Conservation (phyloP, 805 yeast genomes). For the Cyberlindnera euphorbiae region DNA sequence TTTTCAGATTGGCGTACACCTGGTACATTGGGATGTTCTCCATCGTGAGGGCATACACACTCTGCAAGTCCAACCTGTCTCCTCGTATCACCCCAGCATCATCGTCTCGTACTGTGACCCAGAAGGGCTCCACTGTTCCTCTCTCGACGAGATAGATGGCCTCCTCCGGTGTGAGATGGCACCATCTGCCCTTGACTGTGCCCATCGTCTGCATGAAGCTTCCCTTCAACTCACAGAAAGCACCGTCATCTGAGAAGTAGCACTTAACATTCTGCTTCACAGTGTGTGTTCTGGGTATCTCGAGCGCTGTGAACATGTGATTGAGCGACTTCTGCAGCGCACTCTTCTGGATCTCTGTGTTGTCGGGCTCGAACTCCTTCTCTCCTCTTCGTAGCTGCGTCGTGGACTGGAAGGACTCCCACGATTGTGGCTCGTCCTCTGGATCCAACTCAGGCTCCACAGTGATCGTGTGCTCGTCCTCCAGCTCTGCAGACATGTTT, state of each 20-base stretch:
- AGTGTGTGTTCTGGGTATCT: constrained; percentile 41
- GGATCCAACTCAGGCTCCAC: constrained; percentile 12
- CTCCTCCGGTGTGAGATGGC: constrained; percentile 62
- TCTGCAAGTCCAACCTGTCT: constrained; percentile 50
- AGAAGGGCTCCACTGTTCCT: constrained; percentile 53
- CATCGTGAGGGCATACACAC: constrained; percentile 52
- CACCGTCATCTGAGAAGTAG: constrained; percentile 42
- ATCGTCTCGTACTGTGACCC: no score
- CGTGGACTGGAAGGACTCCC: constrained; percentile 33
- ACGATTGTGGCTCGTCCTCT: constrained; percentile 48
- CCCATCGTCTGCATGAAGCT: constrained; percentile 75
- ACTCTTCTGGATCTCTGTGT: constrained; percentile 47
- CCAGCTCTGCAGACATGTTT: constrained; percentile 1
- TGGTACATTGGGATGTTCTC: constrained; percentile 46
- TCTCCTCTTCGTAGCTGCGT: constrained; percentile 66
- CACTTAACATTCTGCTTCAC: constrained; percentile 41
- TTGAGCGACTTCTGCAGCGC: constrained; percentile 49
- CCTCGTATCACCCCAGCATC: no score
- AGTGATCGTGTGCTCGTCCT: constrained; percentile 4
- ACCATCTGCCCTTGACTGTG: constrained; percentile 37
- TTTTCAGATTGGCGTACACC: constrained; percentile 68
- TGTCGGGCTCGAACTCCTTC: constrained; percentile 84
- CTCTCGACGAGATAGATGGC: constrained; percentile 75
- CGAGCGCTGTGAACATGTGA: constrained; percentile 70
- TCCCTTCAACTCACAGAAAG: constrained; percentile 56